These are phyloP conservation scores for Eutrema heterophyllum DNA, from an alignment of 345 rosid species.

Conservation along the genomic window DNA sequence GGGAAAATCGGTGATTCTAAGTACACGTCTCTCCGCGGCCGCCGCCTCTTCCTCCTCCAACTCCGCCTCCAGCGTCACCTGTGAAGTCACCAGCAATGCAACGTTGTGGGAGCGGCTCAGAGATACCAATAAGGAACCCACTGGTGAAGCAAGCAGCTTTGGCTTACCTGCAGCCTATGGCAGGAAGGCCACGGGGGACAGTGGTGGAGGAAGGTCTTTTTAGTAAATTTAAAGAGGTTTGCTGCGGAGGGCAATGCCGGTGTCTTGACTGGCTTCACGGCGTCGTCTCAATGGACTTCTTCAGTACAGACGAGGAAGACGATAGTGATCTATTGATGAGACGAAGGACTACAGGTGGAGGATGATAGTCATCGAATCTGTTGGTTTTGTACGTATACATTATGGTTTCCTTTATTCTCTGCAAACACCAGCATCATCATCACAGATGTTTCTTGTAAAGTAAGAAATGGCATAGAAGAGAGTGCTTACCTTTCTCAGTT, in stretches of 20 bases:
- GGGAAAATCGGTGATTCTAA: not conserved
- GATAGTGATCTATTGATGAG: conserved; percentile 2
- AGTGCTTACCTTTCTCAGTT: not conserved
- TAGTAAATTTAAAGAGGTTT: not conserved
- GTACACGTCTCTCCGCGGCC: not conserved
- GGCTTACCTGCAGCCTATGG: conserved; percentile 56
- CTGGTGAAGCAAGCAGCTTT: conserved; percentile 63
- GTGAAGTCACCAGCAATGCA: conserved; percentile 5
- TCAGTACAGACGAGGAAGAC: not conserved
- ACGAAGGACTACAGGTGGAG: not conserved
- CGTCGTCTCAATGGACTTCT: not conserved
- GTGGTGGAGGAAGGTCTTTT: conserved; percentile 6
- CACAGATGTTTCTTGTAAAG: not conserved
- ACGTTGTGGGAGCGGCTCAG: conserved; percentile 34
- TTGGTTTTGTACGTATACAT: conserved; percentile 1
- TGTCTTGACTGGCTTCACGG: conserved; percentile 12
- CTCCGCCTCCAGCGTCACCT: conserved; percentile 28
- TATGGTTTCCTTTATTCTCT: not conserved
- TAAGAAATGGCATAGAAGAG: not conserved
- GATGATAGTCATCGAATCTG: not conserved
- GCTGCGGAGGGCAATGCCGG: conserved; percentile 1
- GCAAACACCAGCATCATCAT: conserved; percentile 3
- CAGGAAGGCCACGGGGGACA: not conserved
- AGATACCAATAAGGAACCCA: conserved; percentile 56
- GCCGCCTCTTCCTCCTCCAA: not conserved